These are phyloP conservation scores for Exophiala dermatitidis DNA, from an alignment of 2,329 filamentous ascomycete genomes.

Conservation along the genomic window DNA sequence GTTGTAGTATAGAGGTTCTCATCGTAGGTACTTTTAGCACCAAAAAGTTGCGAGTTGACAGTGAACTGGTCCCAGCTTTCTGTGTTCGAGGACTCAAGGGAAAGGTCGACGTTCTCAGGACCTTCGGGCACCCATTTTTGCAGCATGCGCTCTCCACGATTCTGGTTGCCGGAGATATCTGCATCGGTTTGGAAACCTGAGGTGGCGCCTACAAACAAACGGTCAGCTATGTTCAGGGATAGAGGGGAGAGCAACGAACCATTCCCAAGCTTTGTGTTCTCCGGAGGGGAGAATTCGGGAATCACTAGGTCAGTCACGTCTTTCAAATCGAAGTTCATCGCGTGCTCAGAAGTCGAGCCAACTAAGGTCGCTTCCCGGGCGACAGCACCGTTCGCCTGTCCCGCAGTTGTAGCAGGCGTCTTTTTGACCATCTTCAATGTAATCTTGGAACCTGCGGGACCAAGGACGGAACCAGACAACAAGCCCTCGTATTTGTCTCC, in stretches of 20 bases:
- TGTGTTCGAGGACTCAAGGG: slow-evolving; percentile 56
- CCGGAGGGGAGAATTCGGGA: slow-evolving; percentile 47
- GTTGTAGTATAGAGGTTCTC: slow-evolving; percentile 90
- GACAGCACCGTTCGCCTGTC: slow-evolving; percentile 38
- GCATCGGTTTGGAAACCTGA: slow-evolving; percentile 75
- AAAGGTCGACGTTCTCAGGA: slow-evolving; percentile 57
- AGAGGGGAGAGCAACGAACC: slow-evolving; percentile 39
- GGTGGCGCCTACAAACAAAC: slow-evolving; percentile 49
- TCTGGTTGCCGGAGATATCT: slow-evolving; percentile 71
- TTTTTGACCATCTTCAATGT: slow-evolving; percentile 60
- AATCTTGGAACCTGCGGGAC: slow-evolving; percentile 48
- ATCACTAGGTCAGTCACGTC: slow-evolving; percentile 53
- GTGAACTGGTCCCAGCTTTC: slow-evolving; percentile 88
- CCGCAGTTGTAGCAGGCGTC: slow-evolving; percentile 34
- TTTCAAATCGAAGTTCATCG: slow-evolving; percentile 55
- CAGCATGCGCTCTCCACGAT: slow-evolving; percentile 64
- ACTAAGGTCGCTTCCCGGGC: slow-evolving; percentile 36
- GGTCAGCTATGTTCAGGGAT: slow-evolving; percentile 1
- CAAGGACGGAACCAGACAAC: slow-evolving; percentile 50
- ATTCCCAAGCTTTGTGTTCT: slow-evolving; percentile 50
- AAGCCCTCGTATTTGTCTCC: slow-evolving; percentile 57
- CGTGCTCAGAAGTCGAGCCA: slow-evolving; percentile 40
- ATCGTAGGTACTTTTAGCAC: slow-evolving; percentile 81
- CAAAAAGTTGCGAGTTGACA: slow-evolving; percentile 79
- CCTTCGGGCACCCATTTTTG: slow-evolving; percentile 73